phyloP scores from a whole-genome alignment of 1,284 basidiomycete species.

The Cryptococcus deneoformans region DNA sequence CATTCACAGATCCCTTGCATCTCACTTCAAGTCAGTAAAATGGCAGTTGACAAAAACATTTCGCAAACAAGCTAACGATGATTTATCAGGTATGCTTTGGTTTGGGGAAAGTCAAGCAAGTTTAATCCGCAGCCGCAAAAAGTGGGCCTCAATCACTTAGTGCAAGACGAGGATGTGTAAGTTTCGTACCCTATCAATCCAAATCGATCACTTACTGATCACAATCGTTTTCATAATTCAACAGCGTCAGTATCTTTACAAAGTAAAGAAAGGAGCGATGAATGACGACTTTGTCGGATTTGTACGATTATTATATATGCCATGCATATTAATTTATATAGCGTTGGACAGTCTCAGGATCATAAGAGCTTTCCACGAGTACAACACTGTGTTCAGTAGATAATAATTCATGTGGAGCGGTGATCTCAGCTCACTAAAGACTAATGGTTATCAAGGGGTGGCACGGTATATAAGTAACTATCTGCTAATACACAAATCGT shows the following conservation, averaged over 20 bases:
- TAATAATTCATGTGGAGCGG: no score
- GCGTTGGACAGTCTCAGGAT: background rate
- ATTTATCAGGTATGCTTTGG: constrained; percentile 65
- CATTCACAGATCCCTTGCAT: constrained; percentile 82
- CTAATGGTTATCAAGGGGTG: background rate
- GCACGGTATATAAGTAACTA: background rate
- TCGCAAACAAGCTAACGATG: background rate
- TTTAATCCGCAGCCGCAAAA: constrained; percentile 92
- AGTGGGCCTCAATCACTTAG: constrained; percentile 77
- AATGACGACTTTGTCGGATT: background rate
- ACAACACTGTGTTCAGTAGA: no score
- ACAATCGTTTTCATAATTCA: background rate
- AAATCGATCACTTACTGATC: background rate
- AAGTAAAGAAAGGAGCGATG: constrained; percentile 27
- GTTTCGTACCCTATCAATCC: constrained; percentile 39
- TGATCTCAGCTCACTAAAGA: background rate
- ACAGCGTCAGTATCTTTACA: constrained; percentile 50
- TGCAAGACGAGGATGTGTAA: constrained; percentile 93
- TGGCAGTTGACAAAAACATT: background rate
- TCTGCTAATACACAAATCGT: constrained; percentile 1
- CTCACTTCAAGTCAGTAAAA: constrained; percentile 65
- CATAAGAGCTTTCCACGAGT: no score
- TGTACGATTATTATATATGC: background rate
- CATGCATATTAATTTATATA: background rate
- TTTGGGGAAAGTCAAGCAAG: constrained; percentile 90